Conservation (phyloP, 352 stramenopile species). For the Phytophthora constricta region DNA sequence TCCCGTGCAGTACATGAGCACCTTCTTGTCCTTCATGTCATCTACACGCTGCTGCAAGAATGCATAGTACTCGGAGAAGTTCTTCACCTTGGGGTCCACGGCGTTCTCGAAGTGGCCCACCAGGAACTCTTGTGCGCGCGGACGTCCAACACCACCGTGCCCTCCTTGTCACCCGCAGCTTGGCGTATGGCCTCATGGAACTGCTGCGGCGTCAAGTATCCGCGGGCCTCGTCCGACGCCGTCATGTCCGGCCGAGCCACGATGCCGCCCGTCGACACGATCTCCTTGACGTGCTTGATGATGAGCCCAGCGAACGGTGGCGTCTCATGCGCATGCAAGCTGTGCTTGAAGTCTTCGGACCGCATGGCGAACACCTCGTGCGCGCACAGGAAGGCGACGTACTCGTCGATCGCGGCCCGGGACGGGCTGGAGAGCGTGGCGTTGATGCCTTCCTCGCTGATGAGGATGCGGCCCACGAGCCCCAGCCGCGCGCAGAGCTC, state of each 20-base stretch:
- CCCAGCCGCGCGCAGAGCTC: conserved; percentile 57
- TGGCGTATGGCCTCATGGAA: conserved; percentile 73
- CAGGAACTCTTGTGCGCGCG: conserved; percentile 64
- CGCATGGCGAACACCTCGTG: conserved; percentile 63
- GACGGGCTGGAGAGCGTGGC: conserved; percentile 70
- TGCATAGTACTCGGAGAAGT: conserved; percentile 79
- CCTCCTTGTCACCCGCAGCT: conserved; percentile 49
- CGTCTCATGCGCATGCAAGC: conserved; percentile 40
- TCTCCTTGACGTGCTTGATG: conserved; percentile 82
- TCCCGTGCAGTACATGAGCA: conserved; percentile 84
- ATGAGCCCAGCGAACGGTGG: conserved; percentile 70
- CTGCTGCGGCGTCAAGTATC: conserved; percentile 78
- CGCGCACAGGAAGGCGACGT: conserved; percentile 61
- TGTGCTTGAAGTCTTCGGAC: conserved; percentile 81
- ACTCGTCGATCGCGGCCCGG: conserved; percentile 59
- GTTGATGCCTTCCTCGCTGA: conserved; percentile 87
- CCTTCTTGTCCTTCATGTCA: conserved; percentile 73
- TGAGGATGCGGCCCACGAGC: conserved; percentile 73
- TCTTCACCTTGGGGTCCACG: conserved; percentile 72
- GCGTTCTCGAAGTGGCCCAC: conserved; percentile 79
- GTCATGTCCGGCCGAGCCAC: conserved; percentile 62
- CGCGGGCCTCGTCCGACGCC: conserved; percentile 59
- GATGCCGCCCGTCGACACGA: conserved; percentile 68
- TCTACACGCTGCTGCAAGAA: conserved; percentile 68
- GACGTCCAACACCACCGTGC: conserved; percentile 65